A percentile compares a stretch with the other conserved stretches of the same genome.
phyloP scores from a whole-genome alignment of 169 alveolate genomes.

The Condylostoma magnum region DNA sequence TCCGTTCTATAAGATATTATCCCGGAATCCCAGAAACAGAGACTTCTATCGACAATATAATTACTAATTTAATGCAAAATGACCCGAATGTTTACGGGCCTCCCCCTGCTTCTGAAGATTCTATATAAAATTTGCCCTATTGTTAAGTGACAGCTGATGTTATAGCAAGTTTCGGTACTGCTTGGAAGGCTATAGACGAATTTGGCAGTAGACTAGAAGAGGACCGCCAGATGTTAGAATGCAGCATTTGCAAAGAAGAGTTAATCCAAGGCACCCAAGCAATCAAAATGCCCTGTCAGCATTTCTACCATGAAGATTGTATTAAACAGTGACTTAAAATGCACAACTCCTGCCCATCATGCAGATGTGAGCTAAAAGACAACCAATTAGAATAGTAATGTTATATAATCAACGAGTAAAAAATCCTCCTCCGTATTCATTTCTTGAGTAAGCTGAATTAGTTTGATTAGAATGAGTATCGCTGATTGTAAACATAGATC shows the following conservation, averaged over 20 bases:
- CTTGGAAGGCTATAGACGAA: neutral
- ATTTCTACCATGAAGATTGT: conserved; percentile 13
- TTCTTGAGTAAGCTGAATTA: too few species aligned
- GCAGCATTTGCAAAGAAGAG: conserved; percentile 15
- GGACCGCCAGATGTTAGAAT: conserved; percentile 6
- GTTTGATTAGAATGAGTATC: too few species aligned
- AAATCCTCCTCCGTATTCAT: too few species aligned
- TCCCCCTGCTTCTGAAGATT: conserved; percentile 24
- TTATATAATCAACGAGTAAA: too few species aligned
- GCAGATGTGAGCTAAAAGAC: too few species aligned
- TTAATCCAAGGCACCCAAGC: conserved; percentile 2
- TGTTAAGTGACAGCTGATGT: neutral
- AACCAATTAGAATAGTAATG: too few species aligned
- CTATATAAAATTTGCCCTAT: neutral
- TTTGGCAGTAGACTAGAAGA: neutral
- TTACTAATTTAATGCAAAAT: conserved; percentile 2
- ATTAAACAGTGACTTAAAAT: neutral
- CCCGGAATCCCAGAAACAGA: neutral
- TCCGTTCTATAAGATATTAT: neutral
- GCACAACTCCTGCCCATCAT: conserved; percentile 3
- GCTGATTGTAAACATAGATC: too few species aligned
- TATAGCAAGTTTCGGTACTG: neutral
- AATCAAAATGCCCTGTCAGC: conserved; percentile 19
- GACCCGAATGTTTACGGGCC: conserved; percentile 25
- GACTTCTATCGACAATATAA: conserved; percentile 2